Evolutionary conservation across 2,329 filamentous ascomycete species (phyloP), one percentile per base, ranked within the genome.

Genomic region (Fusarium xyrophilum): DNA sequence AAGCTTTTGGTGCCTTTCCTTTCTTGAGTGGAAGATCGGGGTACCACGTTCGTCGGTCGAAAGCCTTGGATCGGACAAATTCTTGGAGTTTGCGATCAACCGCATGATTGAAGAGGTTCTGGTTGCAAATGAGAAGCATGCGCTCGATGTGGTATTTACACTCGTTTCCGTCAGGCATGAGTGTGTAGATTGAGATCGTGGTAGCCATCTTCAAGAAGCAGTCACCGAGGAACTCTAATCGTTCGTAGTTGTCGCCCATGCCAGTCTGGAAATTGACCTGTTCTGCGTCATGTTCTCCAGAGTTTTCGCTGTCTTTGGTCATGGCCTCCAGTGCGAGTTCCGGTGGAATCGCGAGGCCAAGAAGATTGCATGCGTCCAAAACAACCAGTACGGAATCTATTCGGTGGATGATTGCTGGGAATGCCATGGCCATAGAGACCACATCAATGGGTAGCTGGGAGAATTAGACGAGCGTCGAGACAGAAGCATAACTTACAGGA

Each of bases 191-290:
- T 1, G 93, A 89, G 55, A 99, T 93, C 0, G 94, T 95, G 0
- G 95, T 97, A 14, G 92, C 93, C 89, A 97, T 95, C 79, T 99
- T 99, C 62, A 99, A 84, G 74, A 97, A 97, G 35, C 91, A 92
- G 76, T 99, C 96, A 0, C 96, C 96, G 4, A 98, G 84, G 63
- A 97, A 97, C 74, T 99, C 96, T 0, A 98, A 84, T 15, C 96
- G 88, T 77, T 99, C 96, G 73, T 99, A 99, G 72, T 98, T 98
- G 39, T 90, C 90, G 3, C 93, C 93, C 93, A 97, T 97, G 5
- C 93, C 94, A 48, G 86, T 83, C 71, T 93, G 91, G 47, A 94
- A 89, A 70, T 93, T 92, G 54, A 93, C 79, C 39, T 91, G 87
- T 59, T 90, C 84, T 35, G 85, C 82, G 1, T 82, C 83, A 63